A percentile compares a stretch with the other conserved stretches of the same genome.
Conservation (phyloP, 208 protist genomes). For the Borovskyia barvae region DNA sequence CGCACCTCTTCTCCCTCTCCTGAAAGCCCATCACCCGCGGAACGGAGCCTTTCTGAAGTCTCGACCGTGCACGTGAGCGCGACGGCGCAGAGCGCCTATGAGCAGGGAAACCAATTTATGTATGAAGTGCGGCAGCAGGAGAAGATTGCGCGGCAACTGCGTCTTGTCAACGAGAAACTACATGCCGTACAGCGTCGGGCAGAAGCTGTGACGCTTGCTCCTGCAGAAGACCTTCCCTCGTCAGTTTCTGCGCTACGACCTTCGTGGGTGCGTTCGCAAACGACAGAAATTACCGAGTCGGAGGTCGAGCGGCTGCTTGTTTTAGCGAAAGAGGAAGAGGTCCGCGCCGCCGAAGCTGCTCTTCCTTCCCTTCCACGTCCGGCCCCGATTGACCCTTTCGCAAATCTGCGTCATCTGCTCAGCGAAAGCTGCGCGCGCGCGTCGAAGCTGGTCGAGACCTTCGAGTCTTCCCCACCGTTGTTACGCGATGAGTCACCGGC, state of each 20-base stretch:
- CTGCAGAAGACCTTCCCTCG: slow-evolving; percentile 6
- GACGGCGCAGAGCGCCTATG: no score
- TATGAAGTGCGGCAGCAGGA: slow-evolving; percentile 9
- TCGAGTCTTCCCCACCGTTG: slow-evolving; percentile 12
- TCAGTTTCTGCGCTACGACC: slow-evolving; percentile 6
- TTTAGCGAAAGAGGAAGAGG: slow-evolving; percentile 45
- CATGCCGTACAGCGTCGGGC: slow-evolving; percentile 10
- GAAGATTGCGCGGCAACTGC: slow-evolving; percentile 13
- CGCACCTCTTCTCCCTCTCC: not conserved
- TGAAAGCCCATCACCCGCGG: no score
- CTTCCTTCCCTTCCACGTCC: not conserved
- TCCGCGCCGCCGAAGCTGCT: slow-evolving; percentile 1
- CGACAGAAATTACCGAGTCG: slow-evolving; percentile 8
- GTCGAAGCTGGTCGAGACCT: slow-evolving; percentile 3
- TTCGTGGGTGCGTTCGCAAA: slow-evolving; percentile 22
- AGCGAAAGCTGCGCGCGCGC: slow-evolving; percentile 6
- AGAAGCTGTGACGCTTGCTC: slow-evolving; percentile 10
- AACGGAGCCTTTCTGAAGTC: no score
- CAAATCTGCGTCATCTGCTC: slow-evolving; percentile 6
- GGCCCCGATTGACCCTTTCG: slow-evolving; percentile 6
- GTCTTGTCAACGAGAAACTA: slow-evolving; percentile 44
- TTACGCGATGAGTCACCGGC: no score
- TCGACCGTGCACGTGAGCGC: no score
- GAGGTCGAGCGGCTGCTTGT: slow-evolving; percentile 39
- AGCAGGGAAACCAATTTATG: slow-evolving; percentile 58